These are phyloP conservation scores for Zymoseptoria pseudotritici DNA, from an alignment of 2,329 filamentous ascomycete genomes.

Conservation along the genomic window DNA sequence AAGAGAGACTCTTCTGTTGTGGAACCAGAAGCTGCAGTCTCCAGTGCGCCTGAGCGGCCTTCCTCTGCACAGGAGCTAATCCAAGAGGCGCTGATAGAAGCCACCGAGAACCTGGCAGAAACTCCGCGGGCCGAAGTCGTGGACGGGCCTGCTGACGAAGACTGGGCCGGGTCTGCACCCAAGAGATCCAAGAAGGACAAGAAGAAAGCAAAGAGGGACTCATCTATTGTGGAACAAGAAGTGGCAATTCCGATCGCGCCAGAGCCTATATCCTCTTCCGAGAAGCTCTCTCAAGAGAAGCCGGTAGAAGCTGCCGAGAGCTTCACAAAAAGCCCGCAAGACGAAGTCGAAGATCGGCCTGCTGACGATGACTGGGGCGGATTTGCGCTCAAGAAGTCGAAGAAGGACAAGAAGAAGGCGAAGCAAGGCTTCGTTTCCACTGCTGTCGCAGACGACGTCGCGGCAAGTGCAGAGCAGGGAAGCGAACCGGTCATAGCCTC, in stretches of 20 bases:
- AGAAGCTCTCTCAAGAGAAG: neutral
- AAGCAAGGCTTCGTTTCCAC: slow-evolving; percentile 5
- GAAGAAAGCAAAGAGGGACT: slow-evolving; percentile 22
- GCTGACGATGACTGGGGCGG: slow-evolving; percentile 2
- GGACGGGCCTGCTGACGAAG: neutral
- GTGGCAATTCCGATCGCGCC: neutral
- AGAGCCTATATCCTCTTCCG: neutral
- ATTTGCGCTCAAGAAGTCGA: slow-evolving; percentile 18
- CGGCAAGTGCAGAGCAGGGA: neutral
- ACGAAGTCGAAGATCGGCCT: neutral
- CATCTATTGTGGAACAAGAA: neutral
- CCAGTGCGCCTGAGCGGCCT: neutral
- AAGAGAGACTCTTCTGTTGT: slow-evolving; percentile 6
- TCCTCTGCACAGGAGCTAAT: neutral
- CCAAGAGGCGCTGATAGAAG: neutral
- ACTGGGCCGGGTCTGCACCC: slow-evolving; percentile 7
- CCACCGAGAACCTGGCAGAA: neutral
- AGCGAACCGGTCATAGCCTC: neutral
- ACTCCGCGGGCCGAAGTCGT: neutral
- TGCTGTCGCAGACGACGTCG: neutral
- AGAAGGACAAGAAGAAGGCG: slow-evolving; percentile 28
- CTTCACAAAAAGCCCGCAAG: neutral
- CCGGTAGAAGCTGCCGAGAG: neutral
- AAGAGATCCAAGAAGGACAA: slow-evolving; percentile 25
- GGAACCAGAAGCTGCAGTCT: neutral